These are phyloP conservation scores for Xylariaceae sp. DNA, from an alignment of 2,329 filamentous ascomycete species.

Conservation along the genomic window DNA sequence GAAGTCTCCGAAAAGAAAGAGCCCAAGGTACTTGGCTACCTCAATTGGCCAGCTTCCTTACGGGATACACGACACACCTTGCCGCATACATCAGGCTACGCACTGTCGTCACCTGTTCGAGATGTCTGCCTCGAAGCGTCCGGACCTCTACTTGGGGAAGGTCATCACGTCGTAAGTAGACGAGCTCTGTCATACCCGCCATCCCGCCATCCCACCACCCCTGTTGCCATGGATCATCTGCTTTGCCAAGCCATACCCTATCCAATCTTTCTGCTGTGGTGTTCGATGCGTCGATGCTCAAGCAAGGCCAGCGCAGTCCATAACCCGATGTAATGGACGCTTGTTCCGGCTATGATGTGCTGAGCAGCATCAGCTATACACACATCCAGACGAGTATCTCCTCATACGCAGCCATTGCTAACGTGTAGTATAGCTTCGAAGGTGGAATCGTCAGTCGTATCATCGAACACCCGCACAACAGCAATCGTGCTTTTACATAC, in stretches of 20 bases:
- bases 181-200: not conserved
- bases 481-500: slow-evolving; percentile 25
- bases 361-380: not conserved
- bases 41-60: not conserved
- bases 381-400: not conserved
- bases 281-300: not conserved
- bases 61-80: not conserved
- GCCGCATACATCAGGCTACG: not conserved
- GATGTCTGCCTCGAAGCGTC: slow-evolving; percentile 12
- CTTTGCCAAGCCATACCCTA: not conserved
- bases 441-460: slow-evolving; percentile 26
- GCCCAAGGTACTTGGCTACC: not conserved
- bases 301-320: not conserved
- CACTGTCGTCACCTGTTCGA: not conserved
- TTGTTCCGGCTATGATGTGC: not conserved
- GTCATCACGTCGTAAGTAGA: slow-evolving; percentile 21
- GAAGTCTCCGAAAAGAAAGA: not conserved
- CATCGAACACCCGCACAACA: slow-evolving; percentile 24
- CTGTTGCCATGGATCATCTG: not conserved
- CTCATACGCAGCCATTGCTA: slow-evolving; percentile 1
- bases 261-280: not conserved
- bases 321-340: not conserved
- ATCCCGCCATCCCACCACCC: not conserved
- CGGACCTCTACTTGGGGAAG: slow-evolving; percentile 18
- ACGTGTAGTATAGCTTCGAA: slow-evolving; percentile 21